A percentile compares a stretch with the other conserved stretches of the same genome.
These are phyloP conservation scores for Phytophthora pinifolia DNA, from an alignment of 352 stramenopile genomes.

Conservation along the genomic window DNA sequence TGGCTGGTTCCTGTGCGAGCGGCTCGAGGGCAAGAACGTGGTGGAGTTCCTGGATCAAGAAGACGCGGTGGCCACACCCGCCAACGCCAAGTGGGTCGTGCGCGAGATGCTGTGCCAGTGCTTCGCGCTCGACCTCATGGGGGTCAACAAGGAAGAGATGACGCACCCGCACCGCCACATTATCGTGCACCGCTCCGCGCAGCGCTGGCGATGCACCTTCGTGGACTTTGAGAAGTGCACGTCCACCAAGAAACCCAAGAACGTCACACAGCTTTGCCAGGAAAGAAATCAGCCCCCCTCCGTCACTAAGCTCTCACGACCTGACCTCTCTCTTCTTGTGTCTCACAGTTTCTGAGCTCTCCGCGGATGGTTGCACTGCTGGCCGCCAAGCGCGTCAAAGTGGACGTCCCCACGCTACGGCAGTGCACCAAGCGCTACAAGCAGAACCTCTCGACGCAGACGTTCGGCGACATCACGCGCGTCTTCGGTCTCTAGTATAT, in stretches of 20 bases:
- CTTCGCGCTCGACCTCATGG: slow-evolving; percentile 71
- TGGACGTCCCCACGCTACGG: slow-evolving; percentile 49
- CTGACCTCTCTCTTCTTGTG: background rate
- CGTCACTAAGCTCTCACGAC: no score
- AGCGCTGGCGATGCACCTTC: slow-evolving; percentile 57
- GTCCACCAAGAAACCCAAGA: slow-evolving; percentile 67
- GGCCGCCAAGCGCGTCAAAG: slow-evolving; percentile 38
- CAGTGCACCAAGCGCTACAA: slow-evolving; percentile 72
- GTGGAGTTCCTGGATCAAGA: slow-evolving; percentile 52
- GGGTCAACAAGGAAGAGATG: slow-evolving; percentile 85
- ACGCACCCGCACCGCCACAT: slow-evolving; percentile 78
- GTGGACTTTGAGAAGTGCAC: slow-evolving; percentile 82
- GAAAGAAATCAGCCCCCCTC: slow-evolving; percentile 15
- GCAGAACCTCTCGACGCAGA: slow-evolving; percentile 34
- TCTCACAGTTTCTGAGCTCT: slow-evolving; percentile 59
- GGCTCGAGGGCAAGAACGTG: slow-evolving; percentile 53
- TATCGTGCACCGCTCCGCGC: slow-evolving; percentile 38
- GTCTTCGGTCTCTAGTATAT: slow-evolving; percentile 48
- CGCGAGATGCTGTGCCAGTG: slow-evolving; percentile 74
- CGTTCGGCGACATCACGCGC: slow-evolving; percentile 44
- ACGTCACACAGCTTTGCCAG: slow-evolving; percentile 80
- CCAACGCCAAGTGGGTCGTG: slow-evolving; percentile 51
- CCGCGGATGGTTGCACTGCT: slow-evolving; percentile 59
- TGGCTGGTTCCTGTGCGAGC: slow-evolving; percentile 68
- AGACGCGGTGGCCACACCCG: slow-evolving; percentile 26